These are phyloP conservation scores for Annulohypoxylon maeteangense DNA, from an alignment of 495 filamentous ascomycete genomes.

Conservation along the genomic window DNA sequence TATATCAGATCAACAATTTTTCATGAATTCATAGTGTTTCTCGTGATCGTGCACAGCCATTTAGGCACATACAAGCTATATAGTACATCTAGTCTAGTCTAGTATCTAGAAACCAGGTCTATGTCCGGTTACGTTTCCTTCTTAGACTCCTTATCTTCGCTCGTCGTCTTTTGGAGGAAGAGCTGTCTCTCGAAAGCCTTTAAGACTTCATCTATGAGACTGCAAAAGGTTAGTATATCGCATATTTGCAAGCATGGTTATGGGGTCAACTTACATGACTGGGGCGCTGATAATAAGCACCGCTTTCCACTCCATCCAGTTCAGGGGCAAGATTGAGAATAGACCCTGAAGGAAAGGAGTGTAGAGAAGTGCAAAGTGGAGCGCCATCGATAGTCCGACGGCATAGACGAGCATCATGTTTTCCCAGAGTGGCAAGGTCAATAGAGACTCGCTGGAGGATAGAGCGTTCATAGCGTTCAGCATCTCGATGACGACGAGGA, in stretches of 20 bases:
- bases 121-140: constrained; percentile 50
- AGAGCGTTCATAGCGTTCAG: constrained; percentile 99
- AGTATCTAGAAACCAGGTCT: constrained; percentile 40
- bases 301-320: constrained; percentile 92
- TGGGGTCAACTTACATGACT: constrained; percentile 79
- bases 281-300: constrained; percentile 89
- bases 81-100: constrained; percentile 37
- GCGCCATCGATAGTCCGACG: constrained; percentile 90
- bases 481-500: constrained; percentile 99
- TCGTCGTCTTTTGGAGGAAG: constrained; percentile 55
- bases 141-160: constrained; percentile 50
- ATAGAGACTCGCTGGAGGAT: constrained; percentile 90
- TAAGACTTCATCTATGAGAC: constrained; percentile 87
- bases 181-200: constrained; percentile 81
- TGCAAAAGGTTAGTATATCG: constrained; percentile 59
- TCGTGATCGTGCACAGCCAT: constrained; percentile 3
- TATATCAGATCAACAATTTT: not conserved
- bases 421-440: constrained; percentile 93
- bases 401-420: constrained; percentile 98
- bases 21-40: constrained; percentile 22
- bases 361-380: constrained; percentile 96
- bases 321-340: constrained; percentile 91
- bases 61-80: constrained; percentile 20
- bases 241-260: not conserved
- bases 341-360: constrained; percentile 87